A percentile compares a stretch with the other conserved stretches of the same genome.
phyloP scores from a whole-genome alignment of 495 filamentous ascomycete genomes.

The Aspergillus conjunctus region DNA sequence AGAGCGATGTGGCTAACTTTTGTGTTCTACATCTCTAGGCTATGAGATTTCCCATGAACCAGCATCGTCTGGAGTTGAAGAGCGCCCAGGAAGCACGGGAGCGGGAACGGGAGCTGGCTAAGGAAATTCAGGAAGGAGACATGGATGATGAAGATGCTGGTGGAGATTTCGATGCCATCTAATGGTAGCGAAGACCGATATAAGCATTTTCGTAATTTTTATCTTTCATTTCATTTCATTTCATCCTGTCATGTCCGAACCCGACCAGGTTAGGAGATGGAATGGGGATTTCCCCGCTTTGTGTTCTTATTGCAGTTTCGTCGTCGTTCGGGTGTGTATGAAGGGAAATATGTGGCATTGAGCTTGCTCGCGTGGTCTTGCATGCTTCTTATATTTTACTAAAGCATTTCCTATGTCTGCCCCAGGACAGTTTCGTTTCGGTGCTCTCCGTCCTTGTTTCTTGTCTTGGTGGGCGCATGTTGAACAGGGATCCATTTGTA shows the following conservation, averaged over 20 bases:
- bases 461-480: constrained; percentile 24
- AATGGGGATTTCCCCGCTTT: constrained; percentile 25
- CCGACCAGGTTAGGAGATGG: constrained; percentile 9
- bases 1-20: neutral
- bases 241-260: constrained; percentile 12
- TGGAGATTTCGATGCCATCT: constrained; percentile 97
- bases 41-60: constrained; percentile 99
- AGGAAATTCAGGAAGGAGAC: constrained; percentile 98
- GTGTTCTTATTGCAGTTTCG: constrained; percentile 26
- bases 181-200: constrained; percentile 35
- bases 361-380: constrained; percentile 34
- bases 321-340: constrained; percentile 34
- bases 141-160: constrained; percentile 96
- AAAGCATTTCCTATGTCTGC: constrained; percentile 30
- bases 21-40: constrained; percentile 55
- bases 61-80: constrained; percentile 95
- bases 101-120: constrained; percentile 92
- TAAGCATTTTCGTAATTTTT: constrained; percentile 11
- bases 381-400: constrained; percentile 35
- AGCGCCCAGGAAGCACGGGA: constrained; percentile 97
- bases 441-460: constrained; percentile 15
- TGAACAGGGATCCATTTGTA: constrained; percentile 16
- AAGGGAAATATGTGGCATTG: constrained; percentile 35
- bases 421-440: constrained; percentile 20
- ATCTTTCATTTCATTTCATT: constrained; percentile 4